A percentile compares a stretch with the other conserved stretches of the same genome.
These are phyloP conservation scores for Diplodia corticola DNA, from an alignment of 2,329 filamentous ascomycete genomes.

Conservation along the genomic window DNA sequence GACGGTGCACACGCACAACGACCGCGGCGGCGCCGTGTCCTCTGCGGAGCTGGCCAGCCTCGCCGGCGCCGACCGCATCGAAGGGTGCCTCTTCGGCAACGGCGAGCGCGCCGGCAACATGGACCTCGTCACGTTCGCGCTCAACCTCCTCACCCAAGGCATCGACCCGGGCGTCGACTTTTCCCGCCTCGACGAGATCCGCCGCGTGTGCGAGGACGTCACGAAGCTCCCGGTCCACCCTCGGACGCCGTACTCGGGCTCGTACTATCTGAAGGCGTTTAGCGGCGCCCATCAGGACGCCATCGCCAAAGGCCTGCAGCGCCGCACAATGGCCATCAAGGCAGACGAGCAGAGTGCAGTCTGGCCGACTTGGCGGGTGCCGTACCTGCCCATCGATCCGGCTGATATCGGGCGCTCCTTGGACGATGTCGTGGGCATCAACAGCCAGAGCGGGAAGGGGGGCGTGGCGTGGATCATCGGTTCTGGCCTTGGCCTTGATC, in stretches of 20 bases:
- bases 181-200: slow-evolving; percentile 80
- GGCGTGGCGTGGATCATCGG: slow-evolving; percentile 93
- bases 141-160: slow-evolving; percentile 95
- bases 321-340: slow-evolving; percentile 72
- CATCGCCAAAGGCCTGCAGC: no score
- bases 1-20: slow-evolving; percentile 91
- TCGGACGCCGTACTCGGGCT: slow-evolving; percentile 84
- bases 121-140: slow-evolving; percentile 84
- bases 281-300: slow-evolving; percentile 92
- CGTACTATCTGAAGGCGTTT: slow-evolving; percentile 89
- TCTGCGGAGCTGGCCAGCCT: slow-evolving; percentile 92
- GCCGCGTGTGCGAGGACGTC: slow-evolving; percentile 84
- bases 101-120: slow-evolving; percentile 96
- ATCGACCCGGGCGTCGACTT: slow-evolving; percentile 84
- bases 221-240: slow-evolving; percentile 94
- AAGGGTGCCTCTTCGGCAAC: slow-evolving; percentile 91
- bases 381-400: slow-evolving; percentile 90
- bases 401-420: slow-evolving; percentile 94
- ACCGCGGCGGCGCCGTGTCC: slow-evolving; percentile 84
- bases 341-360: slow-evolving; percentile 62
- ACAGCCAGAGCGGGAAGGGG: slow-evolving; percentile 93
- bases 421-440: slow-evolving; percentile 96
- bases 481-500: no score
- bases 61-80: slow-evolving; percentile 91
- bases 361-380: slow-evolving; percentile 73